phyloP scores from a whole-genome alignment of 2,329 filamentous ascomycete species.

The Berkeleyomyces rouxiae region DNA sequence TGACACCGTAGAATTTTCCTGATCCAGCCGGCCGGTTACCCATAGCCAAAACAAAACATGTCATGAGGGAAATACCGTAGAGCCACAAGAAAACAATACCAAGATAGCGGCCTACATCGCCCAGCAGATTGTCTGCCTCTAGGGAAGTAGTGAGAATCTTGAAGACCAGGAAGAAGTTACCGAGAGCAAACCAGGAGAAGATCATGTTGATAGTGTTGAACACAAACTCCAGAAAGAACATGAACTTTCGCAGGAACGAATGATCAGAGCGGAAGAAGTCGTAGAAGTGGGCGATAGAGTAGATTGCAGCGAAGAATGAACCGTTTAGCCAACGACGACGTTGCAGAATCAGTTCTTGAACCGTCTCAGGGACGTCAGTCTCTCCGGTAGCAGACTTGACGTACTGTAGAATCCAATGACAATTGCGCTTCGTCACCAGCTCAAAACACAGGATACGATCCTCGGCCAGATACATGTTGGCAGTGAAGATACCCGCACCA shows the following conservation, averaged over 20 bases:
- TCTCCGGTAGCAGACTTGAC: slow-evolving; percentile 95
- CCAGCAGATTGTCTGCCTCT: slow-evolving; percentile 50
- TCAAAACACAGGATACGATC: slow-evolving; percentile 99
- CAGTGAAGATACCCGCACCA: slow-evolving; percentile 87
- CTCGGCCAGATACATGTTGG: slow-evolving; percentile 98
- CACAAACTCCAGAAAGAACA: slow-evolving; percentile 80
- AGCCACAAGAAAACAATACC: slow-evolving; percentile 91
- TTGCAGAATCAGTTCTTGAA: slow-evolving; percentile 89
- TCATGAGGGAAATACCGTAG: slow-evolving; percentile 79
- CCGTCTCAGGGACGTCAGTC: slow-evolving; percentile 88
- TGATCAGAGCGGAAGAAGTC: slow-evolving; percentile 91
- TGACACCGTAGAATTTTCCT: slow-evolving; percentile 83
- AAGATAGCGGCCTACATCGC: slow-evolving; percentile 60
- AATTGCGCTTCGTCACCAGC: slow-evolving; percentile 91
- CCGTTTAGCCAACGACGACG: slow-evolving; percentile 95
- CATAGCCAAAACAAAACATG: slow-evolving; percentile 86
- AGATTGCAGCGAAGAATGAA: slow-evolving; percentile 94
- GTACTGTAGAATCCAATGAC: slow-evolving; percentile 93
- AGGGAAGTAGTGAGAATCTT: slow-evolving; percentile 86
- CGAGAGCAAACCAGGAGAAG: slow-evolving; percentile 96
- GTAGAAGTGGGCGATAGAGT: slow-evolving; percentile 87
- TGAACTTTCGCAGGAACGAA: slow-evolving; percentile 69
- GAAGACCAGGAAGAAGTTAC: slow-evolving; percentile 98
- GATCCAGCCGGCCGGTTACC: slow-evolving; percentile 91
- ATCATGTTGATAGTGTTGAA: slow-evolving; percentile 96